A percentile compares a stretch with the other conserved stretches of the same genome.
phyloP scores from a whole-genome alignment of 2,329 filamentous ascomycete genomes.

The Apiospora sp. region DNA sequence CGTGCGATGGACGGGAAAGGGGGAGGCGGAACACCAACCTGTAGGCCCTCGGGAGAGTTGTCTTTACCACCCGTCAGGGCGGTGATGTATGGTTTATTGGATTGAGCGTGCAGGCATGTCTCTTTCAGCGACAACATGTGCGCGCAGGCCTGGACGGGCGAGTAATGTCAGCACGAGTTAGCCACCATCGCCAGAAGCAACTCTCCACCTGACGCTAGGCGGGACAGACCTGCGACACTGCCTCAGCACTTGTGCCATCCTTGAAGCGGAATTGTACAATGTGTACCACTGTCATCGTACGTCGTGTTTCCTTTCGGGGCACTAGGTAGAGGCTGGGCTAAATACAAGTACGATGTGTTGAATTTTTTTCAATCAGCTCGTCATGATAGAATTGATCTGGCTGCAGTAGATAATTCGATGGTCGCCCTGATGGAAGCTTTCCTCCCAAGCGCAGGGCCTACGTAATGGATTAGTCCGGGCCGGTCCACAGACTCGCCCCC shows the following conservation, averaged over 20 bases:
- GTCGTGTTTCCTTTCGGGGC: neutral
- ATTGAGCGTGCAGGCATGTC: conserved; percentile 66
- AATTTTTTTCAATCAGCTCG: neutral
- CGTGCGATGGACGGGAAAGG: conserved; percentile 4
- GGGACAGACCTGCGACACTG: neutral
- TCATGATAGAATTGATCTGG: neutral
- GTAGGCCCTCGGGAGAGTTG: conserved; percentile 51
- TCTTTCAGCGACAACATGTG: conserved; percentile 64
- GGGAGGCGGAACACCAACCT: conserved; percentile 41
- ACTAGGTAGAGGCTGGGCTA: neutral
- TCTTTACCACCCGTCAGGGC: conserved; percentile 66
- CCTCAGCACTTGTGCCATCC: conserved; percentile 7
- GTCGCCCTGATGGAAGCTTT: neutral
- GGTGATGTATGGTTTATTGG: conserved; percentile 67
- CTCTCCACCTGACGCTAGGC: neutral
- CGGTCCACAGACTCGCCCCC: neutral
- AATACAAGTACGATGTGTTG: neutral
- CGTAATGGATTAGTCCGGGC: conserved; percentile 1
- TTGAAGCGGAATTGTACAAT: conserved; percentile 15
- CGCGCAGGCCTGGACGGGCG: conserved; percentile 27
- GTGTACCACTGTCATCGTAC: neutral
- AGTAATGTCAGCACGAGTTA: neutral
- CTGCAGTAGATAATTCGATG: neutral
- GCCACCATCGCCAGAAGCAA: neutral
- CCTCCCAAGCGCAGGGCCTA: neutral